Conservation (phyloP, 768 basidiomycete species). For the Trametes punicea region DNA sequence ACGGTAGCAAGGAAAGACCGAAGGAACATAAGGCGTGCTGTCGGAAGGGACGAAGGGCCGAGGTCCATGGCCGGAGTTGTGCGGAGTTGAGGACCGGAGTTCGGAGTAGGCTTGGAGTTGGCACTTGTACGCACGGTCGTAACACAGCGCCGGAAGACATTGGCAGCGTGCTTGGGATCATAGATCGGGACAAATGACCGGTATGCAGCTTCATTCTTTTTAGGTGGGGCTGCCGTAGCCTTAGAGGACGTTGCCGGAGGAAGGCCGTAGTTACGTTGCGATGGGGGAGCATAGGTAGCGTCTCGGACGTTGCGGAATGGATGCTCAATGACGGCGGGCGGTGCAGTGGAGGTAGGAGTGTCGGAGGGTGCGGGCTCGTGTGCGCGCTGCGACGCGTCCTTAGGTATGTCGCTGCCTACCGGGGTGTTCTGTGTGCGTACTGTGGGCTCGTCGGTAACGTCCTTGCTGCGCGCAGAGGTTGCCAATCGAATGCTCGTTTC, state of each 20-base stretch:
- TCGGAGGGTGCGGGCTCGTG: not conserved
- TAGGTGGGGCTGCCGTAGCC: not conserved
- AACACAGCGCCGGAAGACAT: not conserved
- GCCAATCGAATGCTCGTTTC: not conserved
- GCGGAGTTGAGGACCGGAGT: too few species aligned
- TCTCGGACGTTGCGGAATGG: slow-evolving; percentile 9
- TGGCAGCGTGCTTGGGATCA: not conserved
- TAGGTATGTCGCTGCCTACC: not conserved
- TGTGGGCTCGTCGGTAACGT: not conserved
- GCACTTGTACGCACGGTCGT: too few species aligned
- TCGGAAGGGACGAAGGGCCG: too few species aligned
- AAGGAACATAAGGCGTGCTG: too few species aligned
- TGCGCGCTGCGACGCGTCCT: not conserved
- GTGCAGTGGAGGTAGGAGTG: slow-evolving; percentile 3
- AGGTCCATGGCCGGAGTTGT: too few species aligned
- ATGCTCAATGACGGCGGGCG: slow-evolving; percentile 5
- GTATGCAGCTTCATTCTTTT: slow-evolving; percentile 9
- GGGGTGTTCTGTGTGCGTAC: too few species aligned
- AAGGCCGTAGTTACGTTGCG: slow-evolving; percentile 18
- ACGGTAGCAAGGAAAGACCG: too few species aligned
- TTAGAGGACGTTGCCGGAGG: not conserved
- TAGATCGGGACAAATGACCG: not conserved
- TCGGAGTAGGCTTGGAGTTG: too few species aligned
- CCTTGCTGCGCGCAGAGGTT: not conserved
- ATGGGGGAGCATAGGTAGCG: slow-evolving; percentile 1